Base-by-base conservation (phyloP, 2,329 filamentous ascomycete genomes). In the Pseudogymnoascus sp. region DNA sequence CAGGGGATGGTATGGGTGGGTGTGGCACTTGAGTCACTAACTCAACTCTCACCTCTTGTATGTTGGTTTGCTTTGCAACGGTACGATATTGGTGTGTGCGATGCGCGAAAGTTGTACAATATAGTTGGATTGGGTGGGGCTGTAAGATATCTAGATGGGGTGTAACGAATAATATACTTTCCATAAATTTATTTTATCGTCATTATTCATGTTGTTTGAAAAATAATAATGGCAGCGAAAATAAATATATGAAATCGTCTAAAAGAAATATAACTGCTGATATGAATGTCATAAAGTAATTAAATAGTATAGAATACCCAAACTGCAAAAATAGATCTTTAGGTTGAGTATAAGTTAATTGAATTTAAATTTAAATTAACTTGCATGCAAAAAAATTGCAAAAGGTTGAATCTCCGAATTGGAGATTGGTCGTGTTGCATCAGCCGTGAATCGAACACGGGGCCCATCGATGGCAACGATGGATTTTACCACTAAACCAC, bases 381-480 rank as follows among this genome's bases (percentile, higher is more conserved):
- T 47, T 5, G 2, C 14, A 20, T 5, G 11, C 2, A 37, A 33
- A 2, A 2, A 37, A 37, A 14, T 12, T 37, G 35, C 12, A 37
- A 37, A 37, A 37, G 5, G 14, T 4, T 14, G 5, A 37, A 37
- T 36, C 11, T 6, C 35, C 35, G 12, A n/a, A 37, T 36, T 36
- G n/a, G 25, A 54, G n/a, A 33, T 12, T 33, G 3, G 18, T 18
- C n/a, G 33, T 18, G 25, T 14, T 58, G 57, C 57, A 58, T 58
- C 57, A 39, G 63, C 68, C 68, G 67, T 57, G 70, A 71, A 71
- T 71, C 69, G 70, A 71, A 72, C 70, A 60, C 69, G 70, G 70
- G 70, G 67, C 70, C 67, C 70, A 67, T 72, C 70, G 70, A 72
- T 71, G 70, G 70, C 70, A 72, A 72, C 70, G 70, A 72, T 67